Conservation (phyloP, 2,329 filamentous ascomycete genomes). For the Sordariomycetes sp. region DNA sequence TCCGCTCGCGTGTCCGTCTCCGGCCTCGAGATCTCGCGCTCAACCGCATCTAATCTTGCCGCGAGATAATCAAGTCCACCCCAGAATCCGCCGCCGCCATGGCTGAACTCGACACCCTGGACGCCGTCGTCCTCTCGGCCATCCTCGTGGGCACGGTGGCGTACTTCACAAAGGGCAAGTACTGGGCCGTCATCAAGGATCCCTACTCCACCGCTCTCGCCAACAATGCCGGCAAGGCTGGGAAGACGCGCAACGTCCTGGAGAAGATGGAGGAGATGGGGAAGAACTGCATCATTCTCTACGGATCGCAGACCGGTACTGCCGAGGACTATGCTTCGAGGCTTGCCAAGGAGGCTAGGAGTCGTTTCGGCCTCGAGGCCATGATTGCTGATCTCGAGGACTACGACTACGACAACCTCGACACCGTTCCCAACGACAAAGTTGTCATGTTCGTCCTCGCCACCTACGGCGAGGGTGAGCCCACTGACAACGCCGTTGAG, state of each 20-base stretch:
- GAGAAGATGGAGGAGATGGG: conserved; percentile 92
- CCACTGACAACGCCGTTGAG: conserved; percentile 96
- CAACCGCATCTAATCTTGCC: background rate
- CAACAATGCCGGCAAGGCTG: conserved; percentile 61
- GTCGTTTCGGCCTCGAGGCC: conserved; percentile 89
- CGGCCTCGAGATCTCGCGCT: background rate
- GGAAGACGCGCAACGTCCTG: conserved; percentile 82
- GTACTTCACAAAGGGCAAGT: conserved; percentile 95
- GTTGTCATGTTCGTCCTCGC: conserved; percentile 90
- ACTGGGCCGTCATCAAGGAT: conserved; percentile 83
- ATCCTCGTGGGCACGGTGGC: conserved; percentile 81
- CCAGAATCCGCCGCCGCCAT: conserved; percentile 38
- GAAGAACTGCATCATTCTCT: conserved; percentile 98
- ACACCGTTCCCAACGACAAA: conserved; percentile 81
- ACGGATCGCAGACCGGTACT: conserved; percentile 95
- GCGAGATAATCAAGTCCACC: background rate
- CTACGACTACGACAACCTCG: conserved; percentile 92
- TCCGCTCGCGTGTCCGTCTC: background rate
- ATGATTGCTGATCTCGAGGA: conserved; percentile 98
- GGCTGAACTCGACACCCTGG: conserved; percentile 93
- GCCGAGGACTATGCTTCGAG: conserved; percentile 97
- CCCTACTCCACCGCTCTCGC: conserved; percentile 72
- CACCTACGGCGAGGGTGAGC: conserved; percentile 96
- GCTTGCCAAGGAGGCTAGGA: conserved; percentile 93
- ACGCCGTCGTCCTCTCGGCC: conserved; percentile 79